Evolutionary conservation across 768 basidiomycete species (phyloP).

Genomic region (Lactifluus pinguis): DNA sequence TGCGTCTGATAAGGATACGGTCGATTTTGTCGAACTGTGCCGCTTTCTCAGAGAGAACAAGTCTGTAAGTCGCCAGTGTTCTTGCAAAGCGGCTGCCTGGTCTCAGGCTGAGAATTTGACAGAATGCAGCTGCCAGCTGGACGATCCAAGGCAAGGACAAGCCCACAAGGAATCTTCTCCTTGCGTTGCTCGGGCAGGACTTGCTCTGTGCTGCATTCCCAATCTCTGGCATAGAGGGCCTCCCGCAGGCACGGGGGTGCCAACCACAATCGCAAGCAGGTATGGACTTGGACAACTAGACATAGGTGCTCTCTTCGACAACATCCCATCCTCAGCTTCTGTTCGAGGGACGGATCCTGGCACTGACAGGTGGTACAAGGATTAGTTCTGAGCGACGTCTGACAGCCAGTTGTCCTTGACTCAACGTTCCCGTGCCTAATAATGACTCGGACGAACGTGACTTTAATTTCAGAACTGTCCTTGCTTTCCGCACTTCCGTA

Average conservation of each 20-base stretch:
- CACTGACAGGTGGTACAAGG: background rate
- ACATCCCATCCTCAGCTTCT: background rate
- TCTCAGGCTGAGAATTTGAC: background rate
- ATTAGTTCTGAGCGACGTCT: background rate
- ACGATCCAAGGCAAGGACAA: background rate
- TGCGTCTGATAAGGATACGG: background rate
- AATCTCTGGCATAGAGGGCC: background rate
- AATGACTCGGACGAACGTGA: background rate
- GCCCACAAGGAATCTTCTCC: background rate
- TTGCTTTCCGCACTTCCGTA: background rate
- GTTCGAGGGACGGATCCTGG: background rate
- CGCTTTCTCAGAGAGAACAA: background rate
- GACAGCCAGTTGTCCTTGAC: background rate
- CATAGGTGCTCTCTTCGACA: background rate
- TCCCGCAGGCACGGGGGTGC: background rate
- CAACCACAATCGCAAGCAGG: background rate
- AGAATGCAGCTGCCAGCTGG: background rate
- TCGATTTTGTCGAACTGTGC: background rate
- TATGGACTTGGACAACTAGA: background rate
- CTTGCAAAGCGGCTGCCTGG: too few species aligned
- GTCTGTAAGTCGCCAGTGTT: background rate
- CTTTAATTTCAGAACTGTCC: background rate
- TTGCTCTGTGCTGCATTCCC: slow-evolving; percentile 2
- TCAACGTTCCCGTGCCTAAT: background rate
- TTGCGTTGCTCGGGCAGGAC: background rate